A percentile compares a stretch with the other conserved stretches of the same genome.
These are phyloP conservation scores for Turritis glabra DNA, from an alignment of 345 rosid genomes.

Conservation along the genomic window DNA sequence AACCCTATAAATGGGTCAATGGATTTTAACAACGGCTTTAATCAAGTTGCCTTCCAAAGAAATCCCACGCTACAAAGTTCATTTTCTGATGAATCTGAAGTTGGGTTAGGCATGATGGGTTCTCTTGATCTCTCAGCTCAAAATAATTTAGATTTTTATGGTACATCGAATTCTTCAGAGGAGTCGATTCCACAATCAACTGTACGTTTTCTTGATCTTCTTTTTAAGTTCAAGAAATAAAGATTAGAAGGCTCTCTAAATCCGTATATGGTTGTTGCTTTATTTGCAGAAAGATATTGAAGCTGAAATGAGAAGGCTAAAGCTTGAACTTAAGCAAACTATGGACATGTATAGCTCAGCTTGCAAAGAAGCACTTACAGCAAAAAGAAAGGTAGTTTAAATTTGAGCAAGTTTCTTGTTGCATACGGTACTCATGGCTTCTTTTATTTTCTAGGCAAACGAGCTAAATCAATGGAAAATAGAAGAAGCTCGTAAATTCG, in stretches of 20 bases:
- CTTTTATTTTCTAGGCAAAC: constrained; percentile 50
- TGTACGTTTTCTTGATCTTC: constrained; percentile 34
- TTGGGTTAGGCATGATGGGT: neutral
- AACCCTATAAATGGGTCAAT: neutral
- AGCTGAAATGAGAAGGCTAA: constrained; percentile 81
- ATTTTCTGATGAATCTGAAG: constrained; percentile 27
- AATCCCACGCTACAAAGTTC: constrained; percentile 22
- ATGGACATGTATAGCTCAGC: constrained; percentile 85
- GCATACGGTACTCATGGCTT: neutral
- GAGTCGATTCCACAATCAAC: constrained; percentile 33
- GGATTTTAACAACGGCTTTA: constrained; percentile 28
- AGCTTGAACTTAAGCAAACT: constrained; percentile 81
- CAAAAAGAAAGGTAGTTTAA: constrained; percentile 45
- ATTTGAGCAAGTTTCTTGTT: neutral
- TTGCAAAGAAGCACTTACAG: constrained; percentile 83
- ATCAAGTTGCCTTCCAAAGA: constrained; percentile 22
- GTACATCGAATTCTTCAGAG: constrained; percentile 33
- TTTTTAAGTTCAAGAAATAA: neutral
- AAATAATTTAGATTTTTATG: constrained; percentile 33
- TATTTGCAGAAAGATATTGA: constrained; percentile 58
- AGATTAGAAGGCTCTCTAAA: neutral
- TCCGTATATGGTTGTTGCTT: neutral
- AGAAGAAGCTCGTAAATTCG: constrained; percentile 62
- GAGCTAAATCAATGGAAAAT: constrained; percentile 68
- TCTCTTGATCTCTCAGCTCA: constrained; percentile 27